Conservation (phyloP, 805 yeast species). For the Ogataea trehaloabstinens region DNA sequence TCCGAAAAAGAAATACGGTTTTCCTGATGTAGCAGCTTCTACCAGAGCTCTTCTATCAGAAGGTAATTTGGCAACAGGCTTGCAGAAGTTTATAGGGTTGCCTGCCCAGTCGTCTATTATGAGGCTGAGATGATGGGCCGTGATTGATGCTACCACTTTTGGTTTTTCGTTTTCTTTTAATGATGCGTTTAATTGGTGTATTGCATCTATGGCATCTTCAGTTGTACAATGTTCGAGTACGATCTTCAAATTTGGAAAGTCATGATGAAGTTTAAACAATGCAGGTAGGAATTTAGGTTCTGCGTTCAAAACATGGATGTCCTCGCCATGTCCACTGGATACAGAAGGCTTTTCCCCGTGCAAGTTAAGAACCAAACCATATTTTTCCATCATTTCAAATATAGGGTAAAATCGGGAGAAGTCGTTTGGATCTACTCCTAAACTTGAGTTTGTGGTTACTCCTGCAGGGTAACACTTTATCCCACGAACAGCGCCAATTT, state of each 20-base stretch:
- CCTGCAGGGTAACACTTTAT: slow-evolving; percentile 99
- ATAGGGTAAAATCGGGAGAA: slow-evolving; percentile 86
- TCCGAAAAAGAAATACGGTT: slow-evolving; percentile 92
- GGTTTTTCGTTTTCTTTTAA: slow-evolving; percentile 33
- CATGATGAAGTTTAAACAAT: slow-evolving; percentile 66
- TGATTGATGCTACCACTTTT: slow-evolving; percentile 85
- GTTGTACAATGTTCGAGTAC: slow-evolving; percentile 96
- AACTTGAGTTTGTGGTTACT: slow-evolving; percentile 93
- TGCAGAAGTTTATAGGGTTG: slow-evolving; percentile 90
- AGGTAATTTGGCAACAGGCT: slow-evolving; percentile 96
- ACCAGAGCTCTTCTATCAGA: slow-evolving; percentile 77
- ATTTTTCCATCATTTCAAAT: slow-evolving; percentile 82
- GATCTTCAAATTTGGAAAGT: slow-evolving; percentile 84
- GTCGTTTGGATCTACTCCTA: slow-evolving; percentile 92
- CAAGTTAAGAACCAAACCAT: slow-evolving; percentile 74
- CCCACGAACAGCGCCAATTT: slow-evolving; percentile 68
- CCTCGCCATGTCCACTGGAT: slow-evolving; percentile 34
- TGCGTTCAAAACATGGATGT: slow-evolving; percentile 89
- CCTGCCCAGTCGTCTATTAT: slow-evolving; percentile 98
- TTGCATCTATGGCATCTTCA: slow-evolving; percentile 77
- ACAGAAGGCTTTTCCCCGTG: slow-evolving; percentile 94
- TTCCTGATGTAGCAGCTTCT: slow-evolving; percentile 87
- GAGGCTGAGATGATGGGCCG: slow-evolving; percentile 89
- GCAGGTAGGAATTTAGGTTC: slow-evolving; percentile 93
- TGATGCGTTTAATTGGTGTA: slow-evolving; percentile 61